These are phyloP conservation scores for Amborella trichopoda DNA, from an alignment of 164 flowering plant species.

Conservation along the genomic window DNA sequence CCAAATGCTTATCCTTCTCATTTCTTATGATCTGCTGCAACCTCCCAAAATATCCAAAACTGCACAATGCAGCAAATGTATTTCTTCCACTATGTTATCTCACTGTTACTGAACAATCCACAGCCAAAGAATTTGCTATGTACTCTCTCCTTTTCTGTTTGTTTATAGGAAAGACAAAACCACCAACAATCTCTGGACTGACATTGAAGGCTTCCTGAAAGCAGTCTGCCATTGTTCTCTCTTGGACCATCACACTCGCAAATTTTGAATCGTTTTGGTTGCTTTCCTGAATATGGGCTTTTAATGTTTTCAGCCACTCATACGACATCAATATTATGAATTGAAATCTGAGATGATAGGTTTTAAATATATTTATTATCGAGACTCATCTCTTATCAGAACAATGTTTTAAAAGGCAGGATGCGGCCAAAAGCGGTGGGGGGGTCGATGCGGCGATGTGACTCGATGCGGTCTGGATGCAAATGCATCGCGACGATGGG, in stretches of 20 bases:
- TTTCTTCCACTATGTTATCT: background rate
- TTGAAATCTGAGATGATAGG: background rate
- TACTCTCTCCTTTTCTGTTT: slow-evolving; percentile 31
- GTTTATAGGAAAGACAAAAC: slow-evolving; percentile 12
- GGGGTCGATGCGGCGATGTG: too few relatives aligned
- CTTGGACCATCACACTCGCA: slow-evolving; percentile 15
- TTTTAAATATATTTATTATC: background rate
- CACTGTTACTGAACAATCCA: background rate
- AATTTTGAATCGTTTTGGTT: slow-evolving; percentile 14
- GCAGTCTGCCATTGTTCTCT: slow-evolving; percentile 43
- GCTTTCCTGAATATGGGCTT: background rate
- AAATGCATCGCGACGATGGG: too few relatives aligned
- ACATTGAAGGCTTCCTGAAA: slow-evolving; percentile 58
- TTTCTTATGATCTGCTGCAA: slow-evolving; percentile 60
- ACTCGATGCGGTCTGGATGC: too few relatives aligned
- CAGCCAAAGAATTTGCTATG: background rate
- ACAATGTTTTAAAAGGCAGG: too few relatives aligned
- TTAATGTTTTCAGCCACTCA: background rate
- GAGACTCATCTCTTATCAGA: background rate
- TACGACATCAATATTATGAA: slow-evolving; percentile 15
- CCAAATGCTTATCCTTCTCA: slow-evolving; percentile 44
- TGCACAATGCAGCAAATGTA: slow-evolving; percentile 15
- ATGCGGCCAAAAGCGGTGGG: too few relatives aligned
- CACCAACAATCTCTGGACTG: slow-evolving; percentile 18
- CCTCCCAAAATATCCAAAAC: slow-evolving; percentile 44